Base-by-base conservation (phyloP, 2,329 filamentous ascomycete genomes). In the Ceratocystis lukuohia region DNA sequence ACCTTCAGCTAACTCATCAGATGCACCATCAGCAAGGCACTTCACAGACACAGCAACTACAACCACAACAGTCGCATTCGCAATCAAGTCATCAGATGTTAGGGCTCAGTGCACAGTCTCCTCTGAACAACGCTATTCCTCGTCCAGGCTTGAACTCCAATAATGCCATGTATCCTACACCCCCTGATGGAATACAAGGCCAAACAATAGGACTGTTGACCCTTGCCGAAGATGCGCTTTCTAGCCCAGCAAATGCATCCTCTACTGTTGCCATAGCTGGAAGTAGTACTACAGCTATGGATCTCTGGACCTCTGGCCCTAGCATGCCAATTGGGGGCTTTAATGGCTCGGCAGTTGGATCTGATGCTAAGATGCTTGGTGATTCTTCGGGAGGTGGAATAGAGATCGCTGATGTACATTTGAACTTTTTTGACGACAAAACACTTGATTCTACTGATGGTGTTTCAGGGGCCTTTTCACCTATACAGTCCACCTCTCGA, bases 361-460 rank as follows among this genome's bases (percentile, higher is more conserved):
- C 65, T 5, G 46, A 62, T 22, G 33, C 7, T 33, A 63, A 33
- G 33, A 28, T 57, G 4, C 10, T 62, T 59, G 33, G 5, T 5
- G 59, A 62, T 25, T 30, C 41, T 15, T 37, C 65, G 20, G 48
- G 82, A 7, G 86, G 89, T 70, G 82, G 87, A 70, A 90, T 89
- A 69, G 83, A 85, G 70, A 80, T 93, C n/a, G 91, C 87, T 0
- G 89, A 94, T 70, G 88, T 85, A 5, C 89, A 94, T 72, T 93
- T 93, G 73, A 89, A 83, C 72, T 93, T 92, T 74, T 93, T 93
- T 70, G 88, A 93, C 71, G 85, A 88, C 10, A 65, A 65, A 22
- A 17, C 53, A 33, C 28, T 59, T 4, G 53, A 59, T 56, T 37
- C 48, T 8, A 44, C 20, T 37, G 66, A 65, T 62, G 20, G 64